Evolutionary conservation across 352 stramenopile species (phyloP).

Genomic region (Phytophthora quininea): DNA sequence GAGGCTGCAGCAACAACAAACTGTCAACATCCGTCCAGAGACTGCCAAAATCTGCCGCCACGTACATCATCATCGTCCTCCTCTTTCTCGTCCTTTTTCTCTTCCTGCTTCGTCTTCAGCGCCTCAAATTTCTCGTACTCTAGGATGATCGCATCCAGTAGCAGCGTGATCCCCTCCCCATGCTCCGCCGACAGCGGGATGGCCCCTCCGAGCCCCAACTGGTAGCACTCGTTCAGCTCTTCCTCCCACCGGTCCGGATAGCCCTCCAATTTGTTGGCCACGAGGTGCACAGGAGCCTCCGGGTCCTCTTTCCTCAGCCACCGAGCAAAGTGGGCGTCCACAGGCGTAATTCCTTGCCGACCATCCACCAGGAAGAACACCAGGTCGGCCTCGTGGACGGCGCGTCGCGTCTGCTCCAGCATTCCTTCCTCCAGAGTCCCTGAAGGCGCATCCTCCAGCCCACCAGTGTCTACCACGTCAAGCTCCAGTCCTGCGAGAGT

Average conservation of each 20-base stretch:
- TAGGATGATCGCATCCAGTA: constrained; percentile 76
- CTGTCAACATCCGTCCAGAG: not conserved
- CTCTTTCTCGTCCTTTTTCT: constrained; percentile 19
- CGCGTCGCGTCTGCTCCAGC: constrained; percentile 75
- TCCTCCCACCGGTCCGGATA: constrained; percentile 68
- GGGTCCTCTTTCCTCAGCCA: constrained; percentile 76
- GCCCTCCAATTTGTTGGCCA: constrained; percentile 84
- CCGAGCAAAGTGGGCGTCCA: constrained; percentile 81
- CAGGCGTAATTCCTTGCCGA: constrained; percentile 75
- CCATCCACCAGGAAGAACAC: constrained; percentile 85
- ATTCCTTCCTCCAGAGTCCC: constrained; percentile 79
- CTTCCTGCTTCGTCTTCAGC: constrained; percentile 44
- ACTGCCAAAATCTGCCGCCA: not conserved
- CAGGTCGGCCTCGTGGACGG: constrained; percentile 78
- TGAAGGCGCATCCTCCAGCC: constrained; percentile 70
- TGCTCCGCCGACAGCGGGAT: constrained; percentile 83
- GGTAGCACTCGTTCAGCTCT: constrained; percentile 78
- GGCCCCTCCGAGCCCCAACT: constrained; percentile 67
- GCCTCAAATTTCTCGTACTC: constrained; percentile 73
- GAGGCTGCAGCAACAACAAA: constrained; percentile 40
- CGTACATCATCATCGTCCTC: constrained; percentile 61
- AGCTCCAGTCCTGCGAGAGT: constrained; percentile 75
- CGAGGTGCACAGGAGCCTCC: constrained; percentile 62
- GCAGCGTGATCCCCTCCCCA: constrained; percentile 70
- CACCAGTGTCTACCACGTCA: constrained; percentile 85